Evolutionary conservation across 139 green algal genomes (phyloP), one percentile per base, ranked within the genome.

Genomic region (Deuterostichococcus epilithicus): DNA sequence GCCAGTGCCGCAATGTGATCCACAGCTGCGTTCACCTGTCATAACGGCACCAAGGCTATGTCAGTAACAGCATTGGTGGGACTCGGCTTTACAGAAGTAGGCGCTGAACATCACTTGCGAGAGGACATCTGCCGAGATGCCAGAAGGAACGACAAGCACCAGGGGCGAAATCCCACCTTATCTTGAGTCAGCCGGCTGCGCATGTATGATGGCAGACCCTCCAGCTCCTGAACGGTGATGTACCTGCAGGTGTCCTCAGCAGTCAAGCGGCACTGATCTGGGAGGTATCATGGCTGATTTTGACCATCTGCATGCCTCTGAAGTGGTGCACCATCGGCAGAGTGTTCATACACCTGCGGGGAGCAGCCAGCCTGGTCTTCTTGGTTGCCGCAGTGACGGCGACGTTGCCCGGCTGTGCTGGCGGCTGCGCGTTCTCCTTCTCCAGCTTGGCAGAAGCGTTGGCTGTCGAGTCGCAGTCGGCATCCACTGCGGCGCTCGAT

Each of bases 11-110:
- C 88, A 52, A 90, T 36, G 75, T 95, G 89, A 38, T 93, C 89
- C 23, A 95, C n/a, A 0, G 90, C 89, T 0, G 85, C 80, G 69
- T 95, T 95, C 13, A 94, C 83, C 85, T 90, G 81, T 13, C 52
- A 1, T 37, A 5, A 67, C 32, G 26, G 18, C 22, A 23, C 33
- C 26, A 37, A 66, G 65, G 20, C n/a, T 6, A 35, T 18, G 39
- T 5, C 26, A 63, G 30, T 30, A 72, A n/a, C 5, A 1, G 28
- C 8, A 5, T 68, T 0, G 38, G 2, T 39, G 25, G 37, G 58
- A 72, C 1, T 32, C 45, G 10, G 26, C 1, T 44, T 28, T 72
- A 22, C 4, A 1, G 6, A 3, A 6, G 15, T 42, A 72, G 30
- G 68, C 13, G 22, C 33, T 44, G 1, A 33, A 63, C 44, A 36